Evolutionary conservation across 2,329 filamentous ascomycete genomes (phyloP), one percentile per base, ranked within the genome.

Genomic region (Beauveria asiatica): DNA sequence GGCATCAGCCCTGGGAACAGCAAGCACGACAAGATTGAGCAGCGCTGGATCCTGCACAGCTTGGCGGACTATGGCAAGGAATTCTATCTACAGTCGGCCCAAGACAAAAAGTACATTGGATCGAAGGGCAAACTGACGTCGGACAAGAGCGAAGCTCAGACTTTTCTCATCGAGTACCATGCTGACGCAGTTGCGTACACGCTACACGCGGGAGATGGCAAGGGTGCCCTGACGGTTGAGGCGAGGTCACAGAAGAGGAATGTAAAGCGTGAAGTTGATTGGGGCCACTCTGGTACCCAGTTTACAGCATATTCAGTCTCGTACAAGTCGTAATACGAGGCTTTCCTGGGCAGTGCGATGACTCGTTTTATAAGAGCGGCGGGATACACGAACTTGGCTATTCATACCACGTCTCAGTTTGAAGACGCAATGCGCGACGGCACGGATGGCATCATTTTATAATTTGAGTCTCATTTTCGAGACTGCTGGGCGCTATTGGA

Each of bases 21-120:
- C 21, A 59, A 33, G 3, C 79, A 82, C 64, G 66, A 73, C 16
- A 66, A 68, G 51, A 73, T 74, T 44, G 62, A 68, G 9, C 79
- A 82, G 65, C 74, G 80, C 27, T 82, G 78, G 77, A 72, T 81
- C 2, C 67, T 81, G 8, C 77, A 81, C 64, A 62, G 64, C 41
- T 65, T 64, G 23, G 63, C 49, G 17, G 57, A 55, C 13, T 68
- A 68, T 49, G 16, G 66, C 55, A 64, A 63, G 21, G 2, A 52
- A 3, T 67, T 67, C 30, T 59, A 62, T 44, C 39, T 72, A 23
- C 65, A 65, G 37, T 71, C 68, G 23, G 70, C 68, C 53, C 27
- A 63, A 13, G 66, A 71, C 60, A 62, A 64, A 39, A 62, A 65
- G 59, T 72, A 63, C 41, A 64, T 67, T 57, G 21, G 59, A 4